Conservation (phyloP, 768 basidiomycete genomes). For the Vararia minispora region DNA sequence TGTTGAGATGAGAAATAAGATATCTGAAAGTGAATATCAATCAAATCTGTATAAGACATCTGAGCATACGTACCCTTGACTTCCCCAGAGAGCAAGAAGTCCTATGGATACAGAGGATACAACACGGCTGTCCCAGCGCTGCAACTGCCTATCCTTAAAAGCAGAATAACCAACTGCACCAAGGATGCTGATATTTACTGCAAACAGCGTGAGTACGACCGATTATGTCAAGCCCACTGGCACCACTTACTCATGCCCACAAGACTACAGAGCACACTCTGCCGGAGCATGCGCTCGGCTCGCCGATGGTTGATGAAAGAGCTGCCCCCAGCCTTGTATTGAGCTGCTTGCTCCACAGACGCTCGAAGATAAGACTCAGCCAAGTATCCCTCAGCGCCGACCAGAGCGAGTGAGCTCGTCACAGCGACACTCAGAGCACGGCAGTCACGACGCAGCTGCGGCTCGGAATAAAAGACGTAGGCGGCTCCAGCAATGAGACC, state of each 20-base stretch:
- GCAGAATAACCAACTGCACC: conserved; percentile 51
- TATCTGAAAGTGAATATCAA: too few relatives aligned
- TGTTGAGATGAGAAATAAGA: too few relatives aligned
- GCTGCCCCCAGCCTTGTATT: conserved; percentile 42
- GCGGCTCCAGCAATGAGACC: conserved; percentile 53
- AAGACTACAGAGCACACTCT: conserved; percentile 55
- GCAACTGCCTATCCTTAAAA: conserved; percentile 55
- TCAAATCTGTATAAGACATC: too few relatives aligned
- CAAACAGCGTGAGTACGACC: background rate
- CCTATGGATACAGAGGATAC: conserved; percentile 49
- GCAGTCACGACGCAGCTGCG: conserved; percentile 47
- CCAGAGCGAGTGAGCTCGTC: conserved; percentile 42
- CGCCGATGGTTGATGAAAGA: conserved; percentile 40
- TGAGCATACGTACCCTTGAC: conserved; percentile 58
- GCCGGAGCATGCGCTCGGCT: conserved; percentile 47
- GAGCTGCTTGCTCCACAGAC: conserved; percentile 44
- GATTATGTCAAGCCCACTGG: background rate
- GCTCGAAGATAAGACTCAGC: conserved; percentile 52
- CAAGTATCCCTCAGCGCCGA: conserved; percentile 52
- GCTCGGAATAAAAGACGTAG: conserved; percentile 52
- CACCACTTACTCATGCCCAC: conserved; percentile 42
- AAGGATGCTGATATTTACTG: conserved; percentile 55
- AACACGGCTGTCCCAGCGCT: conserved; percentile 51
- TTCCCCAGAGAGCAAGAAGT: conserved; percentile 47
- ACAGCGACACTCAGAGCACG: conserved; percentile 40